phyloP scores from a whole-genome alignment of 768 basidiomycete species.

The Boletus patriciae region DNA sequence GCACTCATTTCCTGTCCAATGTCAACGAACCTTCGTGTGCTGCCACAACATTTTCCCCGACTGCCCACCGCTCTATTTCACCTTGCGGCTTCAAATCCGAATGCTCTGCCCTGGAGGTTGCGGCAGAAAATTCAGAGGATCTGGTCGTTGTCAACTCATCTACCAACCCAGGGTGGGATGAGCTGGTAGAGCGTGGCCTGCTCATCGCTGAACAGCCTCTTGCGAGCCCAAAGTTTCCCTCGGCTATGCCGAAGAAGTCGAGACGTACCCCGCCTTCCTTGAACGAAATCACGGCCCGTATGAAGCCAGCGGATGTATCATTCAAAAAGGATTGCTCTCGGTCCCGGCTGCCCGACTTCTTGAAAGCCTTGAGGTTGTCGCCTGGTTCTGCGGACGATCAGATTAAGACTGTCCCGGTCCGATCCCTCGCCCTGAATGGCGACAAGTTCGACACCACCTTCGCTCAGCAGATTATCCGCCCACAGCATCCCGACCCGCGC shows the following conservation, averaged over 20 bases:
- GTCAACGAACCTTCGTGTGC: slow-evolving; percentile 66
- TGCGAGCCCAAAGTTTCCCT: not conserved
- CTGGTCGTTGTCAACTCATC: not conserved
- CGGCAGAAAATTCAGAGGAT: slow-evolving; percentile 25
- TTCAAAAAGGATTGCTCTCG: slow-evolving; percentile 21
- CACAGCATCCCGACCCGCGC: slow-evolving; percentile 37
- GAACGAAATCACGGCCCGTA: slow-evolving; percentile 70
- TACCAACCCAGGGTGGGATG: slow-evolving; percentile 45
- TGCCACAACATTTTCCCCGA: slow-evolving; percentile 55
- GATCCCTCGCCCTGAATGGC: slow-evolving; percentile 22
- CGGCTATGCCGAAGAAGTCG: slow-evolving; percentile 9
- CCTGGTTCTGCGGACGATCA: slow-evolving; percentile 19
- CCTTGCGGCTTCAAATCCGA: slow-evolving; percentile 69
- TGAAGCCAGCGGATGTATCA: slow-evolving; percentile 33
- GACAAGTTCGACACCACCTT: slow-evolving; percentile 5
- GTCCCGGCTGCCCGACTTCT: slow-evolving; percentile 38
- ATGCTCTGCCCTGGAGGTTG: slow-evolving; percentile 54
- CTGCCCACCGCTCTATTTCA: slow-evolving; percentile 68
- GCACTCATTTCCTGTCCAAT: slow-evolving; percentile 74
- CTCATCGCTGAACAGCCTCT: slow-evolving; percentile 31
- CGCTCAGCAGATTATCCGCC: slow-evolving; percentile 20
- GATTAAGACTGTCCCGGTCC: slow-evolving; percentile 39
- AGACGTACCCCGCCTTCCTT: slow-evolving; percentile 57
- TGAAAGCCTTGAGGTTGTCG: slow-evolving; percentile 14
- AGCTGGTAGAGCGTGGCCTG: slow-evolving; percentile 63